Evolutionary conservation across 106 monocot species (phyloP).

Genomic region (Acanthochlamys bracteata): DNA sequence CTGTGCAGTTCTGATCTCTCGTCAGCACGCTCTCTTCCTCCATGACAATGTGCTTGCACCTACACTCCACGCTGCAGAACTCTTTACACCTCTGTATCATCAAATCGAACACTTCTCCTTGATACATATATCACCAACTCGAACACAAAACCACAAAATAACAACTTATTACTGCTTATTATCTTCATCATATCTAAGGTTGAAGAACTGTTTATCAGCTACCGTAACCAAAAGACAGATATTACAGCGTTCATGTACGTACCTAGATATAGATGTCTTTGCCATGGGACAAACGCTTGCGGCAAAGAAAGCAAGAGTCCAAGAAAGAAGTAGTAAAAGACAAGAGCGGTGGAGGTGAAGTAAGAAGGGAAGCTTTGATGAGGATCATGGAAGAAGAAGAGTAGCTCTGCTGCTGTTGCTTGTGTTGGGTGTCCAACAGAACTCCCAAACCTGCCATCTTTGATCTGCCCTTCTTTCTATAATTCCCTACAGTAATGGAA

Average conservation of each 20-base stretch:
- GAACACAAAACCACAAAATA: neutral
- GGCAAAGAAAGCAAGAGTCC: slow-evolving; percentile 37
- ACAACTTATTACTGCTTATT: too few species aligned
- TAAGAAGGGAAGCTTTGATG: slow-evolving; percentile 20
- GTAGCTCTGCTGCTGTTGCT: neutral
- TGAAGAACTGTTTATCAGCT: too few species aligned
- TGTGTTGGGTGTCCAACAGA: slow-evolving; percentile 18
- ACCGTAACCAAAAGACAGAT: too few species aligned
- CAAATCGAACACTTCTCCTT: too few species aligned
- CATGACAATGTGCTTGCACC: slow-evolving; percentile 27
- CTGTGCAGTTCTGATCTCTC: slow-evolving; percentile 13
- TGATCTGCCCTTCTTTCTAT: neutral
- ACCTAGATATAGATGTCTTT: slow-evolving; percentile 50
- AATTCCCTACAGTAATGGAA: too few species aligned
- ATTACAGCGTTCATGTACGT: too few species aligned
- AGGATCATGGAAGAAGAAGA: slow-evolving; percentile 11
- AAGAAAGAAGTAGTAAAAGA: slow-evolving; percentile 12
- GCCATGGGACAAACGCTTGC: slow-evolving; percentile 9
- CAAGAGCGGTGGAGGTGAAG: neutral
- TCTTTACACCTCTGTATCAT: slow-evolving; percentile 20
- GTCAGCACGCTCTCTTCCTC: slow-evolving; percentile 20
- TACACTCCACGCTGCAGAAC: slow-evolving; percentile 38
- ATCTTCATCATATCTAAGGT: neutral
- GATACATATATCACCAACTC: neutral
- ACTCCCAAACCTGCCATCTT: slow-evolving; percentile 35